These are phyloP conservation scores for Aspergillus pseudoviridinutans DNA, from an alignment of 2,329 filamentous ascomycete genomes.

Conservation along the genomic window DNA sequence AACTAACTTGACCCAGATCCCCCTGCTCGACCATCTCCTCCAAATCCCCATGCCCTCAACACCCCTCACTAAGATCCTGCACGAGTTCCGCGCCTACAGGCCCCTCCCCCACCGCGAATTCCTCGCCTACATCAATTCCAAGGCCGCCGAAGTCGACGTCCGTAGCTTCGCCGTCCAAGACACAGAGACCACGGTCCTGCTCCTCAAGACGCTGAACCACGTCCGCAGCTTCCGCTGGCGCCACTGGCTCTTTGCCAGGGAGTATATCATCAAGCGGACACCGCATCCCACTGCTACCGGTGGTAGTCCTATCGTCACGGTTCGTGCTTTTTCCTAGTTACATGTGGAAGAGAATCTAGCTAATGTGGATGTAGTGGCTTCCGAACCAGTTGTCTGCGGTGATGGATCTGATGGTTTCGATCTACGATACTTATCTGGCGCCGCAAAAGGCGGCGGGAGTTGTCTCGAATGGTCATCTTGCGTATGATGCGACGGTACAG, in stretches of 20 bases:
- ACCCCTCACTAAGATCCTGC: conserved; percentile 80
- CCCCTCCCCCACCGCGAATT: conserved; percentile 87
- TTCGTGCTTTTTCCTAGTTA: conserved; percentile 18
- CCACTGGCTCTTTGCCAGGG: conserved; percentile 47
- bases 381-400: conserved; percentile 47
- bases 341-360: not conserved
- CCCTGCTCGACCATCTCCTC: conserved; percentile 81
- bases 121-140: conserved; percentile 63
- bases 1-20: conserved; percentile 50
- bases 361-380: conserved; percentile 36
- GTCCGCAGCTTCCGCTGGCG: conserved; percentile 49
- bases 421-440: conserved; percentile 39
- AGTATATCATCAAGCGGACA: conserved; percentile 47
- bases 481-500: conserved; percentile 21
- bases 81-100: conserved; percentile 71
- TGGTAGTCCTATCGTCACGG: conserved; percentile 47
- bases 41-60: conserved; percentile 84
- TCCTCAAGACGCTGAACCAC: conserved; percentile 45
- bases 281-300: conserved; percentile 47
- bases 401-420: conserved; percentile 47
- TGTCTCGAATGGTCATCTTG: conserved; percentile 19
- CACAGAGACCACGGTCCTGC: conserved; percentile 39
- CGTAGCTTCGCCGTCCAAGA: conserved; percentile 35
- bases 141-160: conserved; percentile 46
- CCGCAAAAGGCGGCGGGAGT: conserved; percentile 24